These are phyloP conservation scores for Kwoniella bestiolae DNA, from an alignment of 768 basidiomycete genomes.

Conservation along the genomic window DNA sequence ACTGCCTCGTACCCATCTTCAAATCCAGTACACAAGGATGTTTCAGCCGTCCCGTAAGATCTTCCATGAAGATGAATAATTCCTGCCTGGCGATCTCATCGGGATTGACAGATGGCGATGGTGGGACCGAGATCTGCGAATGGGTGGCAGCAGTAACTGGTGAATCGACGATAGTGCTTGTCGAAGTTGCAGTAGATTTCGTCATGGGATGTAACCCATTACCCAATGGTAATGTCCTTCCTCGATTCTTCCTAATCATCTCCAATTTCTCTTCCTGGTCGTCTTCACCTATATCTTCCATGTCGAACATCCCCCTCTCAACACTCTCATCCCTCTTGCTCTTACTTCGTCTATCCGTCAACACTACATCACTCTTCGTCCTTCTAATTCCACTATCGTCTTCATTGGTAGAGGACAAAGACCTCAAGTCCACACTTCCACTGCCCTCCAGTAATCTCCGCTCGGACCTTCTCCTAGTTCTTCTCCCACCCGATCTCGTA, in stretches of 20 bases:
- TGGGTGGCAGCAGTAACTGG: background rate
- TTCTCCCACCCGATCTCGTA: background rate
- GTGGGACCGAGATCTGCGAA: slow-evolving; percentile 3
- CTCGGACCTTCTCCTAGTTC: slow-evolving; percentile 3
- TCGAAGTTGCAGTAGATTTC: background rate
- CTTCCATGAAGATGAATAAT: slow-evolving; percentile 99
- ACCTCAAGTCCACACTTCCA: slow-evolving; percentile 32
- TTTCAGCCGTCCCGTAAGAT: slow-evolving; percentile 88
- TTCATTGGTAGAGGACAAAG: background rate
- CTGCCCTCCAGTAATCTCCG: background rate
- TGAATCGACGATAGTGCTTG: background rate
- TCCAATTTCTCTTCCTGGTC: slow-evolving; percentile 36
- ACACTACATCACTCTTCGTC: slow-evolving; percentile 51
- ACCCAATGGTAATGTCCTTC: slow-evolving; percentile 7
- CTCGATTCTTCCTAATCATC: slow-evolving; percentile 14
- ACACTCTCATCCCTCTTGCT: slow-evolving; percentile 48
- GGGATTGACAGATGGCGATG: slow-evolving; percentile 39
- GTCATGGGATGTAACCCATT: slow-evolving; percentile 28
- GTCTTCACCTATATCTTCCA: slow-evolving; percentile 62
- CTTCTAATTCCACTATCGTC: slow-evolving; percentile 34
- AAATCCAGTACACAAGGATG: slow-evolving; percentile 94
- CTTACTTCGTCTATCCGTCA: slow-evolving; percentile 30
- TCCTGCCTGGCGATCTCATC: slow-evolving; percentile 76
- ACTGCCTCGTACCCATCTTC: slow-evolving; percentile 99
- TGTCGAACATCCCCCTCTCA: slow-evolving; percentile 72